Conservation (phyloP, 2,329 filamentous ascomycete genomes). For the Incumbomyces delicatus region DNA sequence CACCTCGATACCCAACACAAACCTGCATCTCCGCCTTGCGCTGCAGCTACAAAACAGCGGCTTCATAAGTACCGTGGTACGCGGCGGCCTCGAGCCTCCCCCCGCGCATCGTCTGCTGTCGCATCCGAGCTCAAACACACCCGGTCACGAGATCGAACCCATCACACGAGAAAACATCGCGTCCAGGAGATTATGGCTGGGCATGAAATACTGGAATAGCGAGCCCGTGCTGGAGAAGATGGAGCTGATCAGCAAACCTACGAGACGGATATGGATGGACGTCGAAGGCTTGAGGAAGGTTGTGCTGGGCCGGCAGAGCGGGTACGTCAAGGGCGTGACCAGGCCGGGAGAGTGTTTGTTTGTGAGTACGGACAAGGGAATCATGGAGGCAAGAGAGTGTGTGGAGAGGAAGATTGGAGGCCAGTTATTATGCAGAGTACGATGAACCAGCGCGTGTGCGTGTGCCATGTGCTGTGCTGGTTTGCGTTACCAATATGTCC, state of each 20-base stretch:
- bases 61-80: slow-evolving; percentile 70
- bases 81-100: slow-evolving; percentile 54
- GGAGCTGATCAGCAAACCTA: slow-evolving; percentile 61
- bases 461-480: too few relatives aligned
- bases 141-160: slow-evolving; percentile 33
- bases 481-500: too few relatives aligned
- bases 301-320: slow-evolving; percentile 56
- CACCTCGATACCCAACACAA: slow-evolving; percentile 71
- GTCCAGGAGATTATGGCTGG: slow-evolving; percentile 70
- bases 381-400: slow-evolving; percentile 75
- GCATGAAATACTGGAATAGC: slow-evolving; percentile 81
- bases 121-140: slow-evolving; percentile 30
- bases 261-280: slow-evolving; percentile 58
- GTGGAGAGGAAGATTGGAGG: slow-evolving; percentile 74
- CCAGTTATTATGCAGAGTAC: slow-evolving; percentile 61
- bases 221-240: slow-evolving; percentile 65
- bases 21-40: slow-evolving; percentile 66
- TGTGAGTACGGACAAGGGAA: slow-evolving; percentile 63
- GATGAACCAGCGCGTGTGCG: too few relatives aligned
- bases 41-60: slow-evolving; percentile 73
- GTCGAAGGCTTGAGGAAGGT: slow-evolving; percentile 54
- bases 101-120: slow-evolving; percentile 44
- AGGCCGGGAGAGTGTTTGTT: slow-evolving; percentile 75
- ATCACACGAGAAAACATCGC: slow-evolving; percentile 64
- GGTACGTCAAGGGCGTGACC: slow-evolving; percentile 61